Evolutionary conservation across 257 asterid genomes (phyloP), one percentile per base, ranked within the genome.

Genomic region (Solanum bulbocastanum): DNA sequence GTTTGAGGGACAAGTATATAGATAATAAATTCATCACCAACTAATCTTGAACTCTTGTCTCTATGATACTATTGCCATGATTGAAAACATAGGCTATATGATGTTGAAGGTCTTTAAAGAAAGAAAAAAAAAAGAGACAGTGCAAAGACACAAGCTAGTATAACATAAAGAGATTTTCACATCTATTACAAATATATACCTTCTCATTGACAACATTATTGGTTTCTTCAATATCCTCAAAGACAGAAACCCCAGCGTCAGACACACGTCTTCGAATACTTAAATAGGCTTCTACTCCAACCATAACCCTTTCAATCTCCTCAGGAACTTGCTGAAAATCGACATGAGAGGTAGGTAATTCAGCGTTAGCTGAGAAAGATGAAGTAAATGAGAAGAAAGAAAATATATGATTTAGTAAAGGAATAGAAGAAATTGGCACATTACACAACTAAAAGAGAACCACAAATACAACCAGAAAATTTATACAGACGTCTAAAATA

Each of bases 271-370:
- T 94, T 90, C 99, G 93, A 76, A 97, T 97, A 91, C 99, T 96
- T 93, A 97, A 94, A 91, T 97, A 97, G 37, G 98, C 98, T 92
- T 97, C 95, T 88, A 97, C 92, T 42, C 98, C 98, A 87, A 94
- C 95, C 99, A 97, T 92, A 87, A 97, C 95, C 91, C 99, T 94
- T 71, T 97, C 99, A 25, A 96, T 92, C 94, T 97, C 99, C 93
- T 97, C 99, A 7, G 99, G 98, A 79, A 95, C 95, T 97, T 97
- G 99, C 99, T 97, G 95, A 56, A 87, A 32, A 91, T 87, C 66
- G 68, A 89, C 33, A 88, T 42, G 58, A 81, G 27, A 84, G 58
- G 72, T 22, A 46, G 68, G 44, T 86, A 37, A 33, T 35, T 42
- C 68, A 86, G 84, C 25, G 36, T 86, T 46, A 49, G 22, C 66